A percentile compares a stretch with the other conserved stretches of the same genome.
Conservation (phyloP, 2,329 filamentous ascomycete genomes). For the Pseudogymnoascus sp. region DNA sequence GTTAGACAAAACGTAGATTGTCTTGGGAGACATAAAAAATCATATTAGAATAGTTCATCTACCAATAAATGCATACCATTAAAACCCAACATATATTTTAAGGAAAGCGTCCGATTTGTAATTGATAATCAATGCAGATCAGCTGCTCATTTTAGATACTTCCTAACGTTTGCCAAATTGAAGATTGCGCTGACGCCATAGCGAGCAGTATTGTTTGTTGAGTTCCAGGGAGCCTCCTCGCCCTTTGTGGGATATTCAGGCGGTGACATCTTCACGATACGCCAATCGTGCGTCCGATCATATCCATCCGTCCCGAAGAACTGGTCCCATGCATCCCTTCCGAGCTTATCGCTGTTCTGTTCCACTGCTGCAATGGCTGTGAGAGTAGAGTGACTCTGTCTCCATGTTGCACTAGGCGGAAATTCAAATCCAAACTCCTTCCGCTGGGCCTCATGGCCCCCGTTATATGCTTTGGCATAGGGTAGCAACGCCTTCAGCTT, state of each 20-base stretch:
- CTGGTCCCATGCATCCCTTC: conserved; percentile 5
- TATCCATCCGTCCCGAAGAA: conserved; percentile 6
- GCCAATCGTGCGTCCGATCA: not conserved
- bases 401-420: not conserved
- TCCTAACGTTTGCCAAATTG: conserved; percentile 6
- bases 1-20: not conserved
- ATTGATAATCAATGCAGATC: not conserved
- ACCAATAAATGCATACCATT: not conserved
- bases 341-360: conserved; percentile 2
- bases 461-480: conserved; percentile 9
- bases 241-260: conserved; percentile 2
- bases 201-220: conserved; percentile 5
- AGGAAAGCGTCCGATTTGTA: not conserved
- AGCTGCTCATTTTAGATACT: conserved; percentile 15
- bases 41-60: not conserved
- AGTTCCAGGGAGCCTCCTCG: conserved; percentile 9
- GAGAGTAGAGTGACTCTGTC: conserved; percentile 9
- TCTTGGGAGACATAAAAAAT: not conserved
- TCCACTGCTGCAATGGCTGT: conserved; percentile 7
- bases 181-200: conserved; percentile 9
- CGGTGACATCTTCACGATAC: not conserved
- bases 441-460: not conserved
- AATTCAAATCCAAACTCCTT: conserved; percentile 8
- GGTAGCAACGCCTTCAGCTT: conserved; percentile 1
- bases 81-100: not conserved